Conservation (phyloP, 1,284 basidiomycete genomes). For the Uromyces viciae-fabae region DNA sequence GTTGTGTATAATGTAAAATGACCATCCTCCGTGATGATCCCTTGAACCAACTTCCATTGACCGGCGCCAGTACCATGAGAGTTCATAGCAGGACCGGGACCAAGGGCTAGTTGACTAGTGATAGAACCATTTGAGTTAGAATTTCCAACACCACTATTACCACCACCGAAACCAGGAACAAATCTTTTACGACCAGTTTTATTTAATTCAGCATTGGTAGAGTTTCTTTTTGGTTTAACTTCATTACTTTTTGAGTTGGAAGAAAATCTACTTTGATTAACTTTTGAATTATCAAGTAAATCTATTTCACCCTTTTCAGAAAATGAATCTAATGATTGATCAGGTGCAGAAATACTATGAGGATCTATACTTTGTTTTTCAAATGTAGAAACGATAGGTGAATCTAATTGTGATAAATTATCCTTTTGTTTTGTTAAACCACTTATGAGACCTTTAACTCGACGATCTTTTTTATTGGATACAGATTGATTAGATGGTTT, state of each 20-base stretch:
- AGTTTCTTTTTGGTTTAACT: not conserved
- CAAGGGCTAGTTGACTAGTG: conserved; percentile 36
- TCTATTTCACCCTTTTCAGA: conserved; percentile 18
- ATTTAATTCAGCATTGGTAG: not conserved
- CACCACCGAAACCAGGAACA: not conserved
- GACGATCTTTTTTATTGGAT: conserved; percentile 11
- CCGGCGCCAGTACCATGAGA: conserved; percentile 24
- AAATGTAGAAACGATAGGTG: not conserved
- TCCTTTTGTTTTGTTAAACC: conserved; percentile 3
- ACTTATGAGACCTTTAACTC: conserved; percentile 6
- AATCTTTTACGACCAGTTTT: conserved; percentile 11
- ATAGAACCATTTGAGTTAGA: conserved; percentile 49
- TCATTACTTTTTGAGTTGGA: not conserved
- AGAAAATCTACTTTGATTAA: conserved; percentile 3
- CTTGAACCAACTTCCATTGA: conserved; percentile 40
- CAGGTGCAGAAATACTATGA: conserved; percentile 8
- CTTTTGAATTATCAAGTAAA: not conserved
- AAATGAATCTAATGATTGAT: conserved; percentile 3
- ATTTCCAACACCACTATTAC: not conserved
- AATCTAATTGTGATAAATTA: not conserved
- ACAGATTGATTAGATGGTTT: not conserved
- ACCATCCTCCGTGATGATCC: conserved; percentile 37
- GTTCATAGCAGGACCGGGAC: conserved; percentile 34
- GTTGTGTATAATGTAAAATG: conserved; percentile 31
- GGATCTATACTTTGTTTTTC: conserved; percentile 2